Evolutionary conservation across 2,329 filamentous ascomycete genomes (phyloP).

Genomic region (Diaporthe aspalathi): DNA sequence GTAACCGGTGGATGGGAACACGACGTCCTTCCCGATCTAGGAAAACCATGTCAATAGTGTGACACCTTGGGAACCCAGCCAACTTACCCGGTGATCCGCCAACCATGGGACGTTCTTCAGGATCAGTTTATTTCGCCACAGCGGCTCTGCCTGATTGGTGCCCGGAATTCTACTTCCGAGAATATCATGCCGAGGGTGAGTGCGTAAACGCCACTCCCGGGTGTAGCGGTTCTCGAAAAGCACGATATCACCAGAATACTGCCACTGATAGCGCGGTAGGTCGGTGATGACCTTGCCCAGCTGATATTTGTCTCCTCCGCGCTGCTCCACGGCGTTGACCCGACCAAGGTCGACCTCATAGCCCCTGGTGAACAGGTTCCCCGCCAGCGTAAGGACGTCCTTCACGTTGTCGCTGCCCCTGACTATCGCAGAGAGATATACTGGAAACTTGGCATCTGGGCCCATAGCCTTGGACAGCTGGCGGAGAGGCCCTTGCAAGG

Average conservation of each 20-base stretch:
- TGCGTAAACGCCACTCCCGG: conserved; percentile 40
- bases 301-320: background rate
- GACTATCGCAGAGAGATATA: conserved; percentile 3
- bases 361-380: background rate
- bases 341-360: background rate
- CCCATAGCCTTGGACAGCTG: conserved; percentile 31
- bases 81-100: conserved; percentile 26
- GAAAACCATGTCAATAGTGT: too few relatives aligned
- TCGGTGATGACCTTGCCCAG: conserved; percentile 25
- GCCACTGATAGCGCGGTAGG: conserved; percentile 37
- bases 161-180: background rate
- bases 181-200: conserved; percentile 46
- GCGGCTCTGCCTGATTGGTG: conserved; percentile 9
- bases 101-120: conserved; percentile 27
- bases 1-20: conserved; percentile 26
- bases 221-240: conserved; percentile 37
- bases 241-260: conserved; percentile 28
- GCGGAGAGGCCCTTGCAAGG: conserved; percentile 43
- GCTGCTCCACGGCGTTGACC: background rate
- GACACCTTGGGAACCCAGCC: too few relatives aligned
- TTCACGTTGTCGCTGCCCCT: background rate
- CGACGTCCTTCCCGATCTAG: background rate
- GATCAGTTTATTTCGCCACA: conserved; percentile 20
- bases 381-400: background rate
- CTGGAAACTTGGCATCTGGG: background rate